phyloP scores from a whole-genome alignment of 768 basidiomycete genomes.

The Nidularia sp. region DNA sequence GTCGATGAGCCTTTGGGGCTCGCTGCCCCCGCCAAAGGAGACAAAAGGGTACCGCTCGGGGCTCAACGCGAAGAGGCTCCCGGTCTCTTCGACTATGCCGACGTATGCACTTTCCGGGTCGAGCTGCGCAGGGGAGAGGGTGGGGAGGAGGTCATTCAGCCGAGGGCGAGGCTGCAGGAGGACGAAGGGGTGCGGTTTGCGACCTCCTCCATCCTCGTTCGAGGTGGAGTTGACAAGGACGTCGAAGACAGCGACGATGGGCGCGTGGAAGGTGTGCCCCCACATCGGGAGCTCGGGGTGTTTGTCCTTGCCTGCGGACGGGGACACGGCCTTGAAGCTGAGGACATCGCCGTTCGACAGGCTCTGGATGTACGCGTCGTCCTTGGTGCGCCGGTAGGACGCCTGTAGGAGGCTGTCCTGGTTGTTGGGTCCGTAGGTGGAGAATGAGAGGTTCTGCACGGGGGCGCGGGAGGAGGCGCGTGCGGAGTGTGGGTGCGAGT shows the following conservation, averaged over 20 bases:
- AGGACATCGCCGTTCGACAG: slow-evolving; percentile 76
- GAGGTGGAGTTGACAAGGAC: slow-evolving; percentile 42
- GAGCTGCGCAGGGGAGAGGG: slow-evolving; percentile 39
- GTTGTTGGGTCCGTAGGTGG: slow-evolving; percentile 90
- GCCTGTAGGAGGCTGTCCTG: slow-evolving; percentile 72
- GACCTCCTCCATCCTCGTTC: slow-evolving; percentile 11
- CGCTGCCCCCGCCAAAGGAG: slow-evolving; percentile 46
- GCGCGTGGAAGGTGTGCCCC: slow-evolving; percentile 54
- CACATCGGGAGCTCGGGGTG: slow-evolving; percentile 32
- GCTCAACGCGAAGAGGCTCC: slow-evolving; percentile 83
- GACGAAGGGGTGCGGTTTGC: slow-evolving; percentile 50
- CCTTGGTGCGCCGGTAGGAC: slow-evolving; percentile 71
- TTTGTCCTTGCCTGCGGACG: background rate
- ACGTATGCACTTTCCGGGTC: slow-evolving; percentile 73
- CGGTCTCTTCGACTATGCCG: slow-evolving; percentile 67
- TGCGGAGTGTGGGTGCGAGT: slow-evolving; percentile 41
- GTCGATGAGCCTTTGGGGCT: slow-evolving; percentile 17
- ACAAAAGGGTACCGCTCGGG: slow-evolving; percentile 80
- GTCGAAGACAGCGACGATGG: slow-evolving; percentile 84
- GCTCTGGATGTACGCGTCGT: slow-evolving; percentile 78
- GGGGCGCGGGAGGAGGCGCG: slow-evolving; percentile 26
- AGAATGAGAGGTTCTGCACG: slow-evolving; percentile 84
- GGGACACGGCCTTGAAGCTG: slow-evolving; percentile 52
- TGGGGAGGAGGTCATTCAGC: slow-evolving; percentile 68
- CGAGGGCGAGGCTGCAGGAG: slow-evolving; percentile 84